Evolutionary conservation across 1,139 yeast species (phyloP), one percentile per base, ranked within the genome.

Genomic region (Schwanniomyces etchellsii): DNA sequence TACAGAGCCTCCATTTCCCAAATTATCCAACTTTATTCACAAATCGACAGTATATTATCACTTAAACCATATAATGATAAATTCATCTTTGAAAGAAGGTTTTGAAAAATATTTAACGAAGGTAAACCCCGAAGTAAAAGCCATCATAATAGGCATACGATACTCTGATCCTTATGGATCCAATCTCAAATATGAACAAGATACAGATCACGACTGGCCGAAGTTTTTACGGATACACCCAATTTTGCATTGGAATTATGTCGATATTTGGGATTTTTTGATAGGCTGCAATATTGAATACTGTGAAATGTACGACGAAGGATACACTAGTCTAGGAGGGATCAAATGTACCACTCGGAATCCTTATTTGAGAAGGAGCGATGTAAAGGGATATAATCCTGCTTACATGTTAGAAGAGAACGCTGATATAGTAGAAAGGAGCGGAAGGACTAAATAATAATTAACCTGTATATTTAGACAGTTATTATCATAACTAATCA

Each of bases 181-280:
- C 1, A 41, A 57, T 10, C 60, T 86, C 23, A 40, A 60, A 11
- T 66, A 66, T 33, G 70, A 80, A 36, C 88, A 83, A 44, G 51
- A 47, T 24, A 86, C 96, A 0, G 95, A 86, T 48, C 81, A 76
- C 38, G 77, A 85, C 31, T 86, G 96, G 96, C 96, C 96, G n/a
- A 59, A 63, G 23, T 86, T 86, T 49, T 55, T 78, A 40, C 59
- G 96, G 28, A 65, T 85, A 6, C 91, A 85, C 45, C 95, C 96
- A 0, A 80, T 86, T 9, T 63, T 86, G 29, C 81, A 82, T 32
- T 86, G 95, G 95, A 70, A 70, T 27, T 84, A 82, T 44, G 70
- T 68, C 16, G 85, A 85, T 35, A 67, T 86, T 3, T 86, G 96
- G 96, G 79, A 73, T 43, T 72, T 74, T 40, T 60, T 82, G 33